phyloP scores from a whole-genome alignment of 306 rosid genomes.

The Vigna trinervia region DNA sequence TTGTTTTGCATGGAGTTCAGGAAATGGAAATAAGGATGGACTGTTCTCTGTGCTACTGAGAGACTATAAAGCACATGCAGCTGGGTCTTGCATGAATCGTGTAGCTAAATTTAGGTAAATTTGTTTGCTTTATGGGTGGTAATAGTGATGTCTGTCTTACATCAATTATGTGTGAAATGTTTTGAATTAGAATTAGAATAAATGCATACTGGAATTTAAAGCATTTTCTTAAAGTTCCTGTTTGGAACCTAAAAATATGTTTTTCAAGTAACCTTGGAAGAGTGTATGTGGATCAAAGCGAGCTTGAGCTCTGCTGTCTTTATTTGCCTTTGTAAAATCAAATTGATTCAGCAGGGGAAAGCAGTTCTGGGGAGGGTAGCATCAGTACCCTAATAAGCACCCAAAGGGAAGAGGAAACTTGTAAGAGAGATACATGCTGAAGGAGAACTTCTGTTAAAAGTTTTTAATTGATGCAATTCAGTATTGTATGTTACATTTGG shows the following conservation, averaged over 20 bases:
- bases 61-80: conserved; percentile 91
- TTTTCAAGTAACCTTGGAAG: not conserved
- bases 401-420: not conserved
- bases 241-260: not conserved
- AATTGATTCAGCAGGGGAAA: conserved; percentile 10
- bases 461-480: not conserved
- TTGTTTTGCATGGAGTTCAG: conserved; percentile 53
- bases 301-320: conserved; percentile 3
- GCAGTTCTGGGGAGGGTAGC: conserved; percentile 1
- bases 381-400: conserved; percentile 7
- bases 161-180: conserved; percentile 10
- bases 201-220: not conserved
- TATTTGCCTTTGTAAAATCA: conserved; percentile 14
- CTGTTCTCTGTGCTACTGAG: conserved; percentile 91
- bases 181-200: conserved; percentile 20
- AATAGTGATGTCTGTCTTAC: conserved; percentile 27
- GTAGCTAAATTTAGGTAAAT: conserved; percentile 89
- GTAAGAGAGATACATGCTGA: conserved; percentile 1
- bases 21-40: conserved; percentile 96
- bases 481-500: conserved; percentile 32
- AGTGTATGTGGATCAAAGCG: not conserved
- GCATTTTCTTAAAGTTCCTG: no score
- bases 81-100: conserved; percentile 97
- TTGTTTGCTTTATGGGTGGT: conserved; percentile 29
- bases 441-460: no score